Conservation (phyloP, 495 filamentous ascomycete species). For the Penicillium bovifimosum region DNA sequence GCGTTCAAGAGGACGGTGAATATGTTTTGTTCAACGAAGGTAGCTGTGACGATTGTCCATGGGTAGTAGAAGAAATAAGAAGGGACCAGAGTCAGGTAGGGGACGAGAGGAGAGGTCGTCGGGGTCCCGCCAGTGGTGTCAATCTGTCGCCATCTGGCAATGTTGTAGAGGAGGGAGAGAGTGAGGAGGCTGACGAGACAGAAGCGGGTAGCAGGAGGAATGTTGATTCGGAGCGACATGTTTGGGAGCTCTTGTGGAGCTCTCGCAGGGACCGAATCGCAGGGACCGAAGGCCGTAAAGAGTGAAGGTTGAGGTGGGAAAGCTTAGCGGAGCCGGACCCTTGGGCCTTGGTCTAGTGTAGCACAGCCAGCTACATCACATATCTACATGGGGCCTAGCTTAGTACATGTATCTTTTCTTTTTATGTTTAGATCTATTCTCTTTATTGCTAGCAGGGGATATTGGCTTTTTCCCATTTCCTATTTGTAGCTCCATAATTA, state of each 20-base stretch:
- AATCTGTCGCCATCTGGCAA: constrained; percentile 54
- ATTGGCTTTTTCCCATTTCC: too few species aligned
- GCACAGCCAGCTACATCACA: too few species aligned
- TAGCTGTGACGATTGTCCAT: constrained; percentile 84
- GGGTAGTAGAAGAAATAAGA: constrained; percentile 79
- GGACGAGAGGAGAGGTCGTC: constrained; percentile 56
- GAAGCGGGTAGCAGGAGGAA: constrained; percentile 83
- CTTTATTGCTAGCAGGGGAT: too few species aligned
- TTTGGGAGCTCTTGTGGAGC: constrained; percentile 19
- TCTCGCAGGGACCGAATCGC: constrained; percentile 33
- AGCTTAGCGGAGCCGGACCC: constrained; percentile 7
- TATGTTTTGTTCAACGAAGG: constrained; percentile 89
- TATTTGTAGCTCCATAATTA: too few species aligned
- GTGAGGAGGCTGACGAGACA: constrained; percentile 66
- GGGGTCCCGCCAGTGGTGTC: constrained; percentile 50
- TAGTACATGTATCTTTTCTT: too few species aligned
- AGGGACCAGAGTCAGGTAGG: constrained; percentile 83
- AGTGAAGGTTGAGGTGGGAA: constrained; percentile 9
- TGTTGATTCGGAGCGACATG: constrained; percentile 83
- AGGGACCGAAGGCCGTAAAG: constrained; percentile 28
- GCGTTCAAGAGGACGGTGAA: constrained; percentile 78
- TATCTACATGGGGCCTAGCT: too few species aligned
- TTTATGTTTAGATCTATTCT: too few species aligned
- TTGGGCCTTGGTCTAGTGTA: too few species aligned
- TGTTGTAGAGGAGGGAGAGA: constrained; percentile 77